phyloP scores from a whole-genome alignment of 805 yeast genomes.

The Barnettozyma vustinii region DNA sequence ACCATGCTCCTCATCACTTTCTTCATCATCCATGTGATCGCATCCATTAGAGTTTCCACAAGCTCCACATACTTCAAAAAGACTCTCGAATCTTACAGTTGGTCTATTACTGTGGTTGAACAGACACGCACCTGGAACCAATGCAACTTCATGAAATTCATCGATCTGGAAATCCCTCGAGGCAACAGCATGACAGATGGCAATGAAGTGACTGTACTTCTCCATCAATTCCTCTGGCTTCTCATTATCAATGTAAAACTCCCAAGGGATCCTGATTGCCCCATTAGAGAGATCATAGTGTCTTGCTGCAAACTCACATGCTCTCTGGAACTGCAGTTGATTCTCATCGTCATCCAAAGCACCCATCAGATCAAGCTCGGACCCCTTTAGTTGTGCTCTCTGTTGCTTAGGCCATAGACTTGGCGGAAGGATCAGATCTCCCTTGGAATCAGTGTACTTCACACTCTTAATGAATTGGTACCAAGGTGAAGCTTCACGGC shows the following conservation, averaged over 20 bases:
- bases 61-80: conserved; percentile 43
- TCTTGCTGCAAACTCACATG: conserved; percentile 29
- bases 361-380: conserved; percentile 56
- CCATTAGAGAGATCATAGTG: conserved; percentile 24
- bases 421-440: conserved; percentile 45
- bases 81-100: conserved; percentile 60
- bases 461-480: conserved; percentile 53
- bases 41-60: conserved; percentile 45
- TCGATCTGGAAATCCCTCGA: conserved; percentile 83
- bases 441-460: conserved; percentile 25
- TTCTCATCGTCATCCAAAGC: conserved; percentile 48
- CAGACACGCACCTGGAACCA: conserved; percentile 90
- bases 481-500: conserved; percentile 78
- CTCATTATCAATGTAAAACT: conserved; percentile 24
- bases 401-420: conserved; percentile 57
- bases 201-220: conserved; percentile 45
- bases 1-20: conserved; percentile 2
- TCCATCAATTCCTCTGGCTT: conserved; percentile 20
- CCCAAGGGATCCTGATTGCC: conserved; percentile 26
- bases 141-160: conserved; percentile 60
- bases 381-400: conserved; percentile 44
- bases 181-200: conserved; percentile 54
- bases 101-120: conserved; percentile 70
- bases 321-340: conserved; percentile 31
- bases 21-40: conserved; percentile 19